Evolutionary conservation across 371 early-diverging fungal species (phyloP), one percentile per base, ranked within the genome.

Genomic region (Syncephalastrum monosporum): DNA sequence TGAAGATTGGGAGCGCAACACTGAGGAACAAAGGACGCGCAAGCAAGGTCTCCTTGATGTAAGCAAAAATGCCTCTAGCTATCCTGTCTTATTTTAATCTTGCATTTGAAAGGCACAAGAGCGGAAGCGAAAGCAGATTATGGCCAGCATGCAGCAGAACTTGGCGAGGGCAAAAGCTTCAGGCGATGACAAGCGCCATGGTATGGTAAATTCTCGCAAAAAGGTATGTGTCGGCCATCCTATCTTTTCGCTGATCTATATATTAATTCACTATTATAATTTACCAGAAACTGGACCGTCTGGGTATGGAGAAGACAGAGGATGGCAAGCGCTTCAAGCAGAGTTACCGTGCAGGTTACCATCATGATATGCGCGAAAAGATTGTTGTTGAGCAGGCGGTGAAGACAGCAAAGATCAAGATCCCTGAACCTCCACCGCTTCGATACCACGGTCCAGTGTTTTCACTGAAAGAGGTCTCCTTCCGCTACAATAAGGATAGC

Each of bases 141-240:
- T 84, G 53, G 75, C 75, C 0, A 85, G 83, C 48, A 88, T 88
- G 51, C 75, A 85, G 50, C 74, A 87, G 45, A 85, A 85, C 41
- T 66, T 87, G 13, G 72, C 79, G 56, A 81, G 77, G 50, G 94
- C 93, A 19, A 84, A 82, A 53, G 61, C 82, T 24, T 82, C 83
- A 10, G 89, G 89, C 6, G 90, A 91, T 56, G 93, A 93, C 56
- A 92, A 91, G 63, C 78, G 84, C 25, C 77, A 88, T n/a, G 83
- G 79, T 3, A 69, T 78, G 68, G 82, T 87, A 33, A 88, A 90
- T 2, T 86, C 86, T 5, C 79, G 90, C n/a, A 83, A 82, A 56
- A 89, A 85, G 81, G 87, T 86, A 69, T n/a, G 38, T 33, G 10
- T 12, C 8, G 12, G 38, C 38, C 8, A 21, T 3, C 6, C 6